phyloP scores from a whole-genome alignment of 2,329 filamentous ascomycete genomes.

The Colletotrichum euphorbiae region DNA sequence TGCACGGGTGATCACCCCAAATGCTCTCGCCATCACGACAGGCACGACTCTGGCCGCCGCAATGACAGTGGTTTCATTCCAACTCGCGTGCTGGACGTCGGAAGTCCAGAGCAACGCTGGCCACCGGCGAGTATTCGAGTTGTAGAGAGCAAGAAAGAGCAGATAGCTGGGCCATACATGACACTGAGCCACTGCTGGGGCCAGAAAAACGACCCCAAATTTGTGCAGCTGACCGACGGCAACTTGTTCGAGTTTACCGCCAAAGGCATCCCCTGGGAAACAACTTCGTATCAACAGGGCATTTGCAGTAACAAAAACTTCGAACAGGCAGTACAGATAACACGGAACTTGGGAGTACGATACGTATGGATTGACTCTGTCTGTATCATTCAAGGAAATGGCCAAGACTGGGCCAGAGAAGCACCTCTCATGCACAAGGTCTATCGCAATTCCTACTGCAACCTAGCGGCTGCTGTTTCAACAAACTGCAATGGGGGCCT shows the following conservation, averaged over 20 bases:
- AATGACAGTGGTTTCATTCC: constrained; percentile 16
- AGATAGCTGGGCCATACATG: constrained; percentile 17
- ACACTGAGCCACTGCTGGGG: constrained; percentile 45
- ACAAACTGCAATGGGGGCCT: constrained; percentile 22
- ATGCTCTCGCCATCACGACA: constrained; percentile 22
- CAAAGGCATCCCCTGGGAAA: constrained; percentile 20
- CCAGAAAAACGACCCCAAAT: neutral
- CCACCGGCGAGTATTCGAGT: constrained; percentile 3
- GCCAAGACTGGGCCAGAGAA: constrained; percentile 40
- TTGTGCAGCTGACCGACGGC: constrained; percentile 20
- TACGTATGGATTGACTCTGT: constrained; percentile 46
- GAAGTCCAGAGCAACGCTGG: neutral
- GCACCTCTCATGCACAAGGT: constrained; percentile 35
- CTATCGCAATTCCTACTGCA: constrained; percentile 38
- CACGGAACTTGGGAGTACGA: constrained; percentile 32
- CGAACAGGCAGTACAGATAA: constrained; percentile 40
- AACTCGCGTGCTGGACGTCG: constrained; percentile 38
- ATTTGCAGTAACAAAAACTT: constrained; percentile 38
- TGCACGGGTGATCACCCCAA: constrained; percentile 25
- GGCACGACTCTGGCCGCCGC: neutral
- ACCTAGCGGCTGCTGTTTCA: constrained; percentile 40
- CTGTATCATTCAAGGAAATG: constrained; percentile 43
- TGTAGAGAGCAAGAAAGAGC: neutral
- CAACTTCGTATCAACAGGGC: neutral
- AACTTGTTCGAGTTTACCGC: constrained; percentile 11